Conservation (phyloP, 257 asterid species). For the Solanum microdontum region DNA sequence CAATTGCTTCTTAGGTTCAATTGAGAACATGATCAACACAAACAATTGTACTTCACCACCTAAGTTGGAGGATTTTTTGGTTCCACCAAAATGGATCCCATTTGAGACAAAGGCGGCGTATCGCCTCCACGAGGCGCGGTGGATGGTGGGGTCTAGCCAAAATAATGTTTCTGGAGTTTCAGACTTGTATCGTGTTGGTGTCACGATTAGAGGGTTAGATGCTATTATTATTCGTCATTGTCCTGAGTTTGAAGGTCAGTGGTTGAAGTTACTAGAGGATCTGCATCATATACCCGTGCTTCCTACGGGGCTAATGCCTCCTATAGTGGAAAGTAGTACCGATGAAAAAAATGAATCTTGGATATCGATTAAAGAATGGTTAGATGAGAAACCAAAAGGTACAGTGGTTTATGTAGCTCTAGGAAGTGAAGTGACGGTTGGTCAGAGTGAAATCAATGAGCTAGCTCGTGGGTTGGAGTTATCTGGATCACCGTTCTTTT, state of each 20-base stretch:
- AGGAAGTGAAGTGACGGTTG: constrained; percentile 31
- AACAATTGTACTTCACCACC: neutral
- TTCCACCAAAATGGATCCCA: constrained; percentile 16
- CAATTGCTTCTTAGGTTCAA: neutral
- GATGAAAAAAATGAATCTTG: constrained; percentile 8
- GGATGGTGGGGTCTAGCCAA: constrained; percentile 8
- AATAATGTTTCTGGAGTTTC: constrained; percentile 1
- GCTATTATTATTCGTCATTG: constrained; percentile 2
- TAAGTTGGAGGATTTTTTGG: constrained; percentile 16
- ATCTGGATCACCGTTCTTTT: constrained; percentile 27
- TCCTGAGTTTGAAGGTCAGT: neutral
- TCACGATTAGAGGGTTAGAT: neutral
- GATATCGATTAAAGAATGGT: constrained; percentile 19
- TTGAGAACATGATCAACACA: neutral
- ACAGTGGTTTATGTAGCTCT: constrained; percentile 27
- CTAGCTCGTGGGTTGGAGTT: constrained; percentile 39
- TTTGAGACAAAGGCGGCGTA: constrained; percentile 20
- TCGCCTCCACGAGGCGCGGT: neutral
- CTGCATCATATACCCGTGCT: neutral
- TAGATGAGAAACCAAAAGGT: neutral
- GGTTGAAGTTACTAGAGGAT: neutral
- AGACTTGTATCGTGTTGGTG: neutral
- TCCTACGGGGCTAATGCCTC: constrained; percentile 22
- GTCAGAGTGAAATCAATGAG: constrained; percentile 16
- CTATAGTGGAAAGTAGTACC: neutral